A percentile compares a stretch with the other conserved stretches of the same genome.
phyloP scores from a whole-genome alignment of 192 early-diverging fungal genomes.

The Linnemannia hyalina region DNA sequence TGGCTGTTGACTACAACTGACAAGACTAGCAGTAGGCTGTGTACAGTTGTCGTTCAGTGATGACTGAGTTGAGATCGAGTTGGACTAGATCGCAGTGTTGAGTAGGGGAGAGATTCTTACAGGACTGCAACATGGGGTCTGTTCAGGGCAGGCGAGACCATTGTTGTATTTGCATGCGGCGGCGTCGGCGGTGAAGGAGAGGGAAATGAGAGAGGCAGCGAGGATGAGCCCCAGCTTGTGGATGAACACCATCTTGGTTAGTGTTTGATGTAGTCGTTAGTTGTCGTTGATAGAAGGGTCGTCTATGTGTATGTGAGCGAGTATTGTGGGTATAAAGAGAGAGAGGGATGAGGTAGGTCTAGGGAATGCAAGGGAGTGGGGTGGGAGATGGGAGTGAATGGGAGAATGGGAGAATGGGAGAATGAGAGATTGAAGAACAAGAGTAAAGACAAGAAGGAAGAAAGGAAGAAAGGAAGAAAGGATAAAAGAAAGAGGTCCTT shows the following conservation, averaged over 20 bases:
- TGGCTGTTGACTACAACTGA: background rate
- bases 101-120: slow-evolving; percentile 22
- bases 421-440: background rate
- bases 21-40: no score
- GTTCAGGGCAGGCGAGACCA: slow-evolving; percentile 39
- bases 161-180: slow-evolving; percentile 47
- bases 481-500: background rate
- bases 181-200: slow-evolving; percentile 24
- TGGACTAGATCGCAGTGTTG: background rate
- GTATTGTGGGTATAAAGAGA: background rate
- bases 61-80: background rate
- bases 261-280: background rate
- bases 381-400: background rate
- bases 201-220: slow-evolving; percentile 24
- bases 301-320: background rate
- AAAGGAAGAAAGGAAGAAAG: background rate
- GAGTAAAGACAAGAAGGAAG: no score
- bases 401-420: background rate
- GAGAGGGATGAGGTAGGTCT: background rate
- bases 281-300: background rate
- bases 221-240: slow-evolving; percentile 30
- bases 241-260: slow-evolving; percentile 24
- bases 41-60: no score
- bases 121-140: slow-evolving; percentile 45
- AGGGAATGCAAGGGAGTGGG: background rate